These are phyloP conservation scores for Coffea canephora DNA, from an alignment of 257 asterid species.

Conservation along the genomic window DNA sequence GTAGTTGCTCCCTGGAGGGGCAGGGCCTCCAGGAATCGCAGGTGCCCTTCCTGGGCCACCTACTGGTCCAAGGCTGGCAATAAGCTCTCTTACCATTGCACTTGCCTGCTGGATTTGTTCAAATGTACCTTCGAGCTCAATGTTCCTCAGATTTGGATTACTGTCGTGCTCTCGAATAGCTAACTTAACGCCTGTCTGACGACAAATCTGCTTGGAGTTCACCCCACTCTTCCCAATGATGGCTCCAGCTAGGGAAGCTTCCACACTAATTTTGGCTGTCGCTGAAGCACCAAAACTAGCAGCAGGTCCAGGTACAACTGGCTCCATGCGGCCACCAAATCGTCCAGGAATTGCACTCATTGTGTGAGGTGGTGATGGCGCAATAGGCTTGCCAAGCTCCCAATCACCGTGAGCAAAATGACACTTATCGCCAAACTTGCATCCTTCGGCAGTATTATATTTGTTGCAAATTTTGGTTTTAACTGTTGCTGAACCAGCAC, in stretches of 20 bases:
- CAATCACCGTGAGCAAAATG: conserved; percentile 93
- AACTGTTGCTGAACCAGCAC: conserved; percentile 44
- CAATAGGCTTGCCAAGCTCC: conserved; percentile 68
- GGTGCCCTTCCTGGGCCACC: conserved; percentile 36
- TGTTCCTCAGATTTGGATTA: conserved; percentile 67
- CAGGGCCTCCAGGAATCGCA: conserved; percentile 42
- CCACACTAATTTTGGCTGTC: conserved; percentile 80
- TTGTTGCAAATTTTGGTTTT: conserved; percentile 80
- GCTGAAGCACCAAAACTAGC: conserved; percentile 72
- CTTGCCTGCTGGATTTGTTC: conserved; percentile 80
- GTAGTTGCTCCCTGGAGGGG: conserved; percentile 49
- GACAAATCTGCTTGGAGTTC: conserved; percentile 84
- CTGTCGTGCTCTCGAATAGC: conserved; percentile 73
- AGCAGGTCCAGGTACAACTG: conserved; percentile 49
- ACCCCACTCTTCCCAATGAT: conserved; percentile 94
- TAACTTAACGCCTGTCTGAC: conserved; percentile 77
- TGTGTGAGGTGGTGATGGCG: conserved; percentile 45
- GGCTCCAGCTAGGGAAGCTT: conserved; percentile 77
- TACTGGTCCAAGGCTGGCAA: conserved; percentile 44
- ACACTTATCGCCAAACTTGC: conserved; percentile 89
- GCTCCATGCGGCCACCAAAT: conserved; percentile 46
- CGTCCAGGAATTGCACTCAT: conserved; percentile 45
- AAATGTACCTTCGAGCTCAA: conserved; percentile 84
- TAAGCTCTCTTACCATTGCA: conserved; percentile 71
- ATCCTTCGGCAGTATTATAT: conserved; percentile 75